phyloP scores from a whole-genome alignment of 352 stramenopile species.

The Pythium aphanidermatum region DNA sequence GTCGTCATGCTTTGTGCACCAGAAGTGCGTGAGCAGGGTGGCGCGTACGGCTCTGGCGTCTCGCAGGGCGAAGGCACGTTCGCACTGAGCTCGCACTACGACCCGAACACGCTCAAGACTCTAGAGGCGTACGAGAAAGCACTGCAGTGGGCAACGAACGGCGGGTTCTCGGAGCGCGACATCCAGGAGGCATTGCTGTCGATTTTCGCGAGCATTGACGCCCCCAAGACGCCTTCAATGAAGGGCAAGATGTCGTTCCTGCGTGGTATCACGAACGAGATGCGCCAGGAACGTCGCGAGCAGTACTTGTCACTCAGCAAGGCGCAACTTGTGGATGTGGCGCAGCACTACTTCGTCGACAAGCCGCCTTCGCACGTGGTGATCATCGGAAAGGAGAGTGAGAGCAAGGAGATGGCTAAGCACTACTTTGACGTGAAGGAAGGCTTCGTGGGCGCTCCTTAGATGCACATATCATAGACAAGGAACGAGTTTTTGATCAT shows the following conservation, averaged over 20 bases:
- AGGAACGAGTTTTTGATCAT: too few relatives aligned
- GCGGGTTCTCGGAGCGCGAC: constrained; percentile 62
- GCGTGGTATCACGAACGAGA: constrained; percentile 79
- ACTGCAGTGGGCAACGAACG: constrained; percentile 38
- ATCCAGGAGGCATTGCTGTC: constrained; percentile 76
- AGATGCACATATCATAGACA: too few relatives aligned
- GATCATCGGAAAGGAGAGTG: constrained; percentile 59
- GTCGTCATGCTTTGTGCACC: constrained; percentile 79
- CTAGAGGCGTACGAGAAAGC: constrained; percentile 64
- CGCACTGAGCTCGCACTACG: constrained; percentile 78
- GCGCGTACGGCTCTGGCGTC: constrained; percentile 69
- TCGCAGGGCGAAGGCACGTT: constrained; percentile 75
- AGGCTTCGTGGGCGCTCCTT: too few relatives aligned
- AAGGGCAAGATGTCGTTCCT: constrained; percentile 75
- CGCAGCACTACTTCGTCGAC: constrained; percentile 43
- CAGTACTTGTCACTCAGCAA: constrained; percentile 54
- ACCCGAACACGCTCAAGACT: constrained; percentile 77
- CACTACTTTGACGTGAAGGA: constrained; percentile 18
- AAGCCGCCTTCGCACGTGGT: constrained; percentile 31
- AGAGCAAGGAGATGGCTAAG: constrained; percentile 15
- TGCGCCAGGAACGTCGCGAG: constrained; percentile 62
- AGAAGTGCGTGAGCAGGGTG: constrained; percentile 75
- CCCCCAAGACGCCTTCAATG: constrained; percentile 67
- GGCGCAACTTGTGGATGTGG: constrained; percentile 41
- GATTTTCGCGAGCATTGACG: constrained; percentile 69